phyloP scores from a whole-genome alignment of 2,329 filamentous ascomycete genomes.

The Monilinia polystroma region DNA sequence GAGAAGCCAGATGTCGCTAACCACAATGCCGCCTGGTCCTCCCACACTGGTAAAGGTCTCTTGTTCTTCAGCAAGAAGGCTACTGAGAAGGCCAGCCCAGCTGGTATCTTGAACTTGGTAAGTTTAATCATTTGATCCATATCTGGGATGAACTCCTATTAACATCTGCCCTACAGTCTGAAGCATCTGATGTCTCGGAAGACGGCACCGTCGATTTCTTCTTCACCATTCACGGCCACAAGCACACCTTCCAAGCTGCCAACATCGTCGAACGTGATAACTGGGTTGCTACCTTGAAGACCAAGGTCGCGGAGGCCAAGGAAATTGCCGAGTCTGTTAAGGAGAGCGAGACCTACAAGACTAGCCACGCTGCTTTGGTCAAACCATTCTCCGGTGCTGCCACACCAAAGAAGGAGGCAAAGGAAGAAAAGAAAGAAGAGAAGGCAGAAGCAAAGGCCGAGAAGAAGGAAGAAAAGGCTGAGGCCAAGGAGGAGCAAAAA shows the following conservation, averaged over 20 bases:
- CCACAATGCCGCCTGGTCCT: slow-evolving; percentile 82
- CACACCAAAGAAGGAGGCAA: slow-evolving; percentile 40
- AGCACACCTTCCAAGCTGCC: slow-evolving; percentile 89
- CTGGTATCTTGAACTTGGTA: slow-evolving; percentile 84
- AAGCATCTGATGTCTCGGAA: slow-evolving; percentile 64
- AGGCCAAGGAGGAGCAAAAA: slow-evolving; percentile 41
- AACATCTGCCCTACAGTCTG: slow-evolving; percentile 47
- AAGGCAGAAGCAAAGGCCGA: slow-evolving; percentile 37
- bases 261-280: slow-evolving; percentile 77
- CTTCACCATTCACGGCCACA: slow-evolving; percentile 81
- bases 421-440: slow-evolving; percentile 41
- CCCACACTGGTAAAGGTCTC: slow-evolving; percentile 91
- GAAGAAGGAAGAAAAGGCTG: slow-evolving; percentile 43
- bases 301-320: slow-evolving; percentile 82
- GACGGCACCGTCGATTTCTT: slow-evolving; percentile 80
- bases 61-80: slow-evolving; percentile 79
- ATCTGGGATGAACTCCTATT: slow-evolving; percentile 30
- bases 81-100: slow-evolving; percentile 76
- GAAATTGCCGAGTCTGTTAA: slow-evolving; percentile 70
- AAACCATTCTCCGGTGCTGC: slow-evolving; percentile 45
- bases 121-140: slow-evolving; percentile 39
- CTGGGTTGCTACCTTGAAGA: slow-evolving; percentile 84
- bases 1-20: slow-evolving; percentile 83
- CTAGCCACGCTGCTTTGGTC: slow-evolving; percentile 41
- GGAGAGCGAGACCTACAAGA: slow-evolving; percentile 85